Base-by-base conservation (phyloP, 2,329 filamentous ascomycete genomes). In the Lachnellula cervina region DNA sequence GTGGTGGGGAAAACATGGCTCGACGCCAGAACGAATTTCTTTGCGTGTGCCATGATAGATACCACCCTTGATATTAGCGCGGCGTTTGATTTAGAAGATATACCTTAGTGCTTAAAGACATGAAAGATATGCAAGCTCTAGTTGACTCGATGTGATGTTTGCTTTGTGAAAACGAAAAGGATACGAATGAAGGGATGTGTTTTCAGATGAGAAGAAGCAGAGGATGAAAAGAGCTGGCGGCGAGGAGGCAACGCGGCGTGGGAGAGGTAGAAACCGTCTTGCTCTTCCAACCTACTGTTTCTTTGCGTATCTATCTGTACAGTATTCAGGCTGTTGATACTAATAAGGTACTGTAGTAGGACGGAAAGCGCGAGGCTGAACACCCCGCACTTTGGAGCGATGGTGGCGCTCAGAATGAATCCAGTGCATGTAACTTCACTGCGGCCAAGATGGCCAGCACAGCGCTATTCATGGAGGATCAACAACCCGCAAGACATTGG, bases 51-150 rank as follows among this genome's bases (percentile, higher is more conserved):
- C 50, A 60, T 61, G 62, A 59, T 57, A 55, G 64, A 67, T 69
- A 69, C 64, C 65, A 67, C 50, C n/a, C n/a, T 65, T 32, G 62
- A 64, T 62, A 51, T 67, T 67, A 68, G 66, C 64, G 66, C 43
- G 61, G 65, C 63, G 60, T 65, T 66, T 58, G 38, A 52, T 44
- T 38, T 48, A 51, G 43, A 46, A 64, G 43, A 66, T 68, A 66
- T 66, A 63, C 60, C 63, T 66, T 66, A 62, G 59, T 64, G 45
- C 48, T 54, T 66, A 61, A 64, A 61, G 55, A 62, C 59, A 50
- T 46, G 47, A 54, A 54, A 47, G 54, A 17, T 50, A 54, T 16
- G 35, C 32, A 48, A 49, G 49, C 3, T 11, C 28, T 4, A 32
- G 28, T 32, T 32, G 28, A 32, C 28, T 32, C 28, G 28, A 32